Evolutionary conservation across 176 grass and related monocot genomes (phyloP), one percentile per base, ranked within the genome.

Genomic region (Urochloa ruziziensis): DNA sequence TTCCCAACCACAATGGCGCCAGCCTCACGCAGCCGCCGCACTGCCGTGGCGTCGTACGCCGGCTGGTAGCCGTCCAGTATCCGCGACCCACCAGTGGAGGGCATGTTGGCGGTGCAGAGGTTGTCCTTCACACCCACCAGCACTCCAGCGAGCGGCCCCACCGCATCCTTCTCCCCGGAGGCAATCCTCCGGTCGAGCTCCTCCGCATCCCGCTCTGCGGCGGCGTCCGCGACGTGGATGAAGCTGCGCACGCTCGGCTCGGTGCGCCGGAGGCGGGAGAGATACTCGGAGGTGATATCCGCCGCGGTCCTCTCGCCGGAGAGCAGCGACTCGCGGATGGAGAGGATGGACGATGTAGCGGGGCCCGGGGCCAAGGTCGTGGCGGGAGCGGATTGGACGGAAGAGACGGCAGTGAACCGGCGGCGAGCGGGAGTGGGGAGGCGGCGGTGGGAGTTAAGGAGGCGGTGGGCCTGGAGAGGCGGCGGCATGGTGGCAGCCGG

Each of bases 81-180:
- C 70, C 86, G 90, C 43, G 95, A 97, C 46, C 96, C 96, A 28
- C 92, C 96, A 6, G 92, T 98, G 9, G 96, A 95, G 29, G 96
- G 92, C 96, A 98, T 98, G 71, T 88, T 88, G 25, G 60, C 82
- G 4, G 96, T 98, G 79, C 92, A 98, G 54, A 98, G 70, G 67
- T 98, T 98, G 81, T 98, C 95, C 86, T 98, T 95, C 25, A 98
- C 91, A 11, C 90, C 95, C 1, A 98, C 86, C 27, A 94, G 80
- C 43, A 98, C 95, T 65, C 95, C 92, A 13, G 92, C 84, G 3
- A 98, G 79, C 39, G 92, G 91, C 3, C 95, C 95, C 74, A 93
- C 53, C 63, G 77, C 82, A 81, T 89, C 80, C 44, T 82, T 80
- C 79, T 86, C 88, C 2, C 83, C 92, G 10, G 70, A 80, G 12